phyloP scores from a whole-genome alignment of 1,284 basidiomycete genomes.

The Sphaerobolus stellatus region DNA sequence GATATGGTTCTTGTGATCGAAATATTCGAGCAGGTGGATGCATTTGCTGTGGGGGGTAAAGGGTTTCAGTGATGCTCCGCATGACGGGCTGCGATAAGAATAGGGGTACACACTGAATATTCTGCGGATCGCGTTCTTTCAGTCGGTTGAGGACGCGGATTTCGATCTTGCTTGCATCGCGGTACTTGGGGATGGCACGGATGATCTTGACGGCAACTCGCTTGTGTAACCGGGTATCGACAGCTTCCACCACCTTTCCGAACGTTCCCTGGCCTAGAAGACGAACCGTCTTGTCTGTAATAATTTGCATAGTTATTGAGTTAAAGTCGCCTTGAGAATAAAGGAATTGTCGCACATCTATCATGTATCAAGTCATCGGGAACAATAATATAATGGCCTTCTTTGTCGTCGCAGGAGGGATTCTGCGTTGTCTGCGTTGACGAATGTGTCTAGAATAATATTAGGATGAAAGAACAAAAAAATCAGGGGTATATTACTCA shows the following conservation, averaged over 20 bases:
- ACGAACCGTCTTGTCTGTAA: slow-evolving; percentile 82
- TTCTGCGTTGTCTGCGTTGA: slow-evolving; percentile 20
- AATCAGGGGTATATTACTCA: slow-evolving; percentile 11
- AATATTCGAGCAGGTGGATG: slow-evolving; percentile 93
- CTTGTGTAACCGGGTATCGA: slow-evolving; percentile 75
- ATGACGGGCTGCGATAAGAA: slow-evolving; percentile 14
- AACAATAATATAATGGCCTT: slow-evolving; percentile 92
- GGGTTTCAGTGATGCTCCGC: slow-evolving; percentile 18
- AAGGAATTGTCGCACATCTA: slow-evolving; percentile 60
- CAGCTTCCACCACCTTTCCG: slow-evolving; percentile 96
- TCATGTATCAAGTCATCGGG: slow-evolving; percentile 84
- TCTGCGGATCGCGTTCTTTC: slow-evolving; percentile 86
- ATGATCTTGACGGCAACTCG: slow-evolving; percentile 99
- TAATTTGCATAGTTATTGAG: not conserved
- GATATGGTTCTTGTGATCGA: slow-evolving; percentile 97
- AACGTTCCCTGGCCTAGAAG: slow-evolving; percentile 97
- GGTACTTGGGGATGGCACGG: slow-evolving; percentile 93
- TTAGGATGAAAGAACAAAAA: slow-evolving; percentile 20
- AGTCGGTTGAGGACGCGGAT: slow-evolving; percentile 92
- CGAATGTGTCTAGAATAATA: slow-evolving; percentile 33
- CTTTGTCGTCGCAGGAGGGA: slow-evolving; percentile 82
- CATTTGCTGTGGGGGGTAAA: slow-evolving; percentile 73
- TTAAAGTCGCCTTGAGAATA: slow-evolving; percentile 23
- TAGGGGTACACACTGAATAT: slow-evolving; percentile 72
- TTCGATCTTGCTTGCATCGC: slow-evolving; percentile 98